phyloP scores from a whole-genome alignment of 768 basidiomycete species.

The Suillus occidentalis region DNA sequence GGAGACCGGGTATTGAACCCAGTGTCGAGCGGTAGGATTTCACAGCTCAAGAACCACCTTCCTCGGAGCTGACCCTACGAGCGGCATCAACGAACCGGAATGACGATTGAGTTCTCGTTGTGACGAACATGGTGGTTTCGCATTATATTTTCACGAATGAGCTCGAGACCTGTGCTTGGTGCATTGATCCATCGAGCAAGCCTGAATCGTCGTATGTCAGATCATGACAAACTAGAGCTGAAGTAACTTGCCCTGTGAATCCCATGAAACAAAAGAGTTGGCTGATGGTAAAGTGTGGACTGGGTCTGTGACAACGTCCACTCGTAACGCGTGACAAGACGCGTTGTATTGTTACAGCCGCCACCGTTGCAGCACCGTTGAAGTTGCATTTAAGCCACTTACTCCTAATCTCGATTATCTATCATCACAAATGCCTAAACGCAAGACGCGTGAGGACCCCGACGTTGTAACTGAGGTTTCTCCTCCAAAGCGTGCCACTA shows the following conservation, averaged over 20 bases:
- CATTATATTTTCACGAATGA: constrained; percentile 66
- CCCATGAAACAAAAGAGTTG: constrained; percentile 44
- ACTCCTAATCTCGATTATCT: neutral
- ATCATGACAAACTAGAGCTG: neutral
- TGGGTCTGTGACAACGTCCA: constrained; percentile 20
- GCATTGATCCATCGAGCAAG: constrained; percentile 83
- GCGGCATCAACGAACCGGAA: constrained; percentile 18
- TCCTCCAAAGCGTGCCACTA: constrained; percentile 36
- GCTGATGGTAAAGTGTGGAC: neutral
- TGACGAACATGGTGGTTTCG: constrained; percentile 65
- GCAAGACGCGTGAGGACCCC: constrained; percentile 35
- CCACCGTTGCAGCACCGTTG: no score
- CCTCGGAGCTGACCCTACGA: constrained; percentile 58
- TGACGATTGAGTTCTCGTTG: constrained; percentile 5
- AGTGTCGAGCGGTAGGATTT: constrained; percentile 77
- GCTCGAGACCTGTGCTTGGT: constrained; percentile 67
- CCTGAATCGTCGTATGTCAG: constrained; percentile 33
- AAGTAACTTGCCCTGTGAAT: constrained; percentile 53
- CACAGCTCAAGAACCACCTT: constrained; percentile 68
- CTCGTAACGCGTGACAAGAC: constrained; percentile 24
- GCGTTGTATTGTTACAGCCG: constrained; percentile 1
- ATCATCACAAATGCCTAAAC: constrained; percentile 42
- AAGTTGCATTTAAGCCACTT: neutral
- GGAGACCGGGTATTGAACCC: constrained; percentile 50
- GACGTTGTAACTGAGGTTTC: constrained; percentile 19